A percentile compares a stretch with the other conserved stretches of the same genome.
These are phyloP conservation scores for Fulvia fulva DNA, from an alignment of 2,329 filamentous ascomycete species.

Conservation along the genomic window DNA sequence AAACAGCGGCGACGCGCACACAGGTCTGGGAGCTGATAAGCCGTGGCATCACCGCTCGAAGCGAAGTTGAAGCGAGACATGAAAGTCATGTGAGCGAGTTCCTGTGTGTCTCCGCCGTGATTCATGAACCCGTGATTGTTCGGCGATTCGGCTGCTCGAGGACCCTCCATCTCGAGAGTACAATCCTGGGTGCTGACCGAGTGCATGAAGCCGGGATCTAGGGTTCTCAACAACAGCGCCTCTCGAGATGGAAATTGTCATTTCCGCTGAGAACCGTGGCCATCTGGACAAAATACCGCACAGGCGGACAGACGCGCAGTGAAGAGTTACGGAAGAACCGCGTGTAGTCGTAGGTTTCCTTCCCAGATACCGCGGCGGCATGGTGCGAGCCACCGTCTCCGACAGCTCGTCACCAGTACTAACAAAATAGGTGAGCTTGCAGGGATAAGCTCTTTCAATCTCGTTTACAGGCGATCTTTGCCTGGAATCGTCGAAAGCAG, in stretches of 20 bases:
- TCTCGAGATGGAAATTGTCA: conserved; percentile 14
- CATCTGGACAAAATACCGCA: conserved; percentile 1
- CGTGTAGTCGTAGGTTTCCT: conserved; percentile 15
- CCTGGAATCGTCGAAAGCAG: conserved; percentile 5
- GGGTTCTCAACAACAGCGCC: conserved; percentile 12
- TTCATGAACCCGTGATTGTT: conserved; percentile 16
- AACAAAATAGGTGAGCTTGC: conserved; percentile 10
- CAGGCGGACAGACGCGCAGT: conserved; percentile 4
- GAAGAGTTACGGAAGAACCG: neutral
- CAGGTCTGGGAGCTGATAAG: neutral
- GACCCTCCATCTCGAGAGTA: conserved; percentile 4
- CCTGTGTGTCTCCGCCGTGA: conserved; percentile 5
- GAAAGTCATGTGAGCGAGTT: conserved; percentile 3
- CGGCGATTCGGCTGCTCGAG: conserved; percentile 14
- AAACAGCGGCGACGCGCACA: neutral
- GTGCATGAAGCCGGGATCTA: conserved; percentile 8
- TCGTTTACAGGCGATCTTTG: conserved; percentile 20
- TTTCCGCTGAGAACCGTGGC: conserved; percentile 10
- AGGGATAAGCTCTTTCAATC: conserved; percentile 19
- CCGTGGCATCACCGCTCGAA: neutral
- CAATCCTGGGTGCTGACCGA: conserved; percentile 14
- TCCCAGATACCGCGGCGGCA: conserved; percentile 17
- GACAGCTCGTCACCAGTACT: conserved; percentile 16
- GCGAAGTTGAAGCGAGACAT: conserved; percentile 19
- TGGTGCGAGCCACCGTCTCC: conserved; percentile 19